phyloP scores from a whole-genome alignment of 352 stramenopile species.

The Globisporangium nagaii region DNA sequence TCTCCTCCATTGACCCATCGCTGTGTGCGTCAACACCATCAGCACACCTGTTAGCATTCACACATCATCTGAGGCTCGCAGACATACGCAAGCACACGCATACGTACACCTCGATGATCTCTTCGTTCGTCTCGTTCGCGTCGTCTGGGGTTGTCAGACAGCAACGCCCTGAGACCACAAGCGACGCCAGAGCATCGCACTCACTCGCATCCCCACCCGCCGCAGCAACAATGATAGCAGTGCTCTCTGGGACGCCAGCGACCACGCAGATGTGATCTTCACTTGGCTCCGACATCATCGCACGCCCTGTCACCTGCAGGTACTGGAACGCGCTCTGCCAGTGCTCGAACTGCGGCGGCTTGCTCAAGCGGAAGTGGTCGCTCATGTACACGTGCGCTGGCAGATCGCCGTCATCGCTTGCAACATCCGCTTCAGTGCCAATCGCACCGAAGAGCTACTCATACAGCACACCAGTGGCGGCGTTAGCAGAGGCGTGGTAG shows the following conservation, averaged over 20 bases:
- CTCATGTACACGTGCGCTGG: conserved; percentile 42
- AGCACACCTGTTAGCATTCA: too few relatives aligned
- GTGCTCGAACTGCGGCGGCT: conserved; percentile 32
- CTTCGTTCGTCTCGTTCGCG: conserved; percentile 11
- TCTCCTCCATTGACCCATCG: conserved; percentile 44
- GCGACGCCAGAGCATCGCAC: neutral
- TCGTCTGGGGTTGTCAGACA: conserved; percentile 3
- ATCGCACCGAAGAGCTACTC: too few relatives aligned
- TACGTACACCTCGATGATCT: conserved; percentile 19
- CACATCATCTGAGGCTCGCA: too few relatives aligned
- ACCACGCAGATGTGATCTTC: conserved; percentile 39
- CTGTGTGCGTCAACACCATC: conserved; percentile 11
- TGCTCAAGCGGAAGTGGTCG: conserved; percentile 35
- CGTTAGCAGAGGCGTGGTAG: neutral
- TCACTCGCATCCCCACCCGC: conserved; percentile 9
- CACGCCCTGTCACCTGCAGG: conserved; percentile 24
- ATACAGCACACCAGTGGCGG: too few relatives aligned
- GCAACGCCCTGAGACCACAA: conserved; percentile 1
- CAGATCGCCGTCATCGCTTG: neutral
- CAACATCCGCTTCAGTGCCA: neutral
- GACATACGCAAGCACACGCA: conserved; percentile 7
- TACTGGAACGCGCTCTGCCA: conserved; percentile 52
- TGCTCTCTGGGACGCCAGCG: neutral
- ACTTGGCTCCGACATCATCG: conserved; percentile 16
- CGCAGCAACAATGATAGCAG: conserved; percentile 9